Base-by-base conservation (phyloP, 2,329 filamentous ascomycete genomes). In the Verticillium nubilum region DNA sequence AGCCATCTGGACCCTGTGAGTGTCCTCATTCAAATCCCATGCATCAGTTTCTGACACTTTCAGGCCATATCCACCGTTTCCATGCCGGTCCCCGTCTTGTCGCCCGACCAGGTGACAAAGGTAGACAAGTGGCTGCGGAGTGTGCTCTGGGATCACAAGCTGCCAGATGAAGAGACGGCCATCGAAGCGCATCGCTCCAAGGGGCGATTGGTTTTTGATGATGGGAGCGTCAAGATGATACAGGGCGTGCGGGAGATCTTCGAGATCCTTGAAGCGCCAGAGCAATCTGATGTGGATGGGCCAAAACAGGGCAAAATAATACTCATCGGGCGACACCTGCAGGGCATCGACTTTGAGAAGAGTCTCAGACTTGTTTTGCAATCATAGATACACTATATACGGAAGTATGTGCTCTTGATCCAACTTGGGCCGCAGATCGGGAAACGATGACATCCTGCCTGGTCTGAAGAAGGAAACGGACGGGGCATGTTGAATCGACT, bases 221-320 rank as follows among this genome's bases (percentile, higher is more conserved):
- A 87, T 58, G 91, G 91, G 1, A 77, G 79, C 0, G 77, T 86
- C 52, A 90, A 91, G 70, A 85, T 98, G 63, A 80, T 98, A 7
- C 95, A 99, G 72, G 95, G 93, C 2, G 95, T 99, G 1, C 80
- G 94, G 58, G 94, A 97, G 67, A 84, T 98, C 17, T 99, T 98
- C 72, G 95, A 99, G 68, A 89, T 98, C 26, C 84, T 91, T 26
- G 92, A 97, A 65, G 77, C 76, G 7, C 74, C 76, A 4, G 66
- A 72, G 10, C 72, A 69, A 53, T 61, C 61, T 17, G 65, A 67
- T 10, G 69, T 70, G 2, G 67, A 62, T 52, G 59, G 60, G 13
- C 61, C 69, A 12, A 64, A 65, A 27, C 65, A 72, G 37, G 82
- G 86, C 25, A 89, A 89, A 70, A 74, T 89, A 55, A 82, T 89